These are phyloP conservation scores for Neurospora sp. DNA, from an alignment of 495 filamentous ascomycete genomes.

Conservation along the genomic window DNA sequence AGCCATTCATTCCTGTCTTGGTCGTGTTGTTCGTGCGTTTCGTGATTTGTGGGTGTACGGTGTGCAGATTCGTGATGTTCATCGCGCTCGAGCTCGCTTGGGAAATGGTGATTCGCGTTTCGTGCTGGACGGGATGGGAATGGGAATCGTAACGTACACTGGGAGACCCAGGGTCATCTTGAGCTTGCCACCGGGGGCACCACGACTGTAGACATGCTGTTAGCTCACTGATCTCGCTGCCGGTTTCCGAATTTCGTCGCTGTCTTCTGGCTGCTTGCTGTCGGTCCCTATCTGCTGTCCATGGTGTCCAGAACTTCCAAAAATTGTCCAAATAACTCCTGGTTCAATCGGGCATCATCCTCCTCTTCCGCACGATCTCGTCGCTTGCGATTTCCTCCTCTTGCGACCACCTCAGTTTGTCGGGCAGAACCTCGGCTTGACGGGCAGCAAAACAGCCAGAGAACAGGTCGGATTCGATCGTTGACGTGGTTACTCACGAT, in stretches of 20 bases:
- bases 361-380: neutral
- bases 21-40: neutral
- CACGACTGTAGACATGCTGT: slow-evolving; percentile 48
- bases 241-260: neutral
- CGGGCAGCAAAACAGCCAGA: neutral
- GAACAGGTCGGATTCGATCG: neutral
- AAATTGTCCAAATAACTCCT: neutral
- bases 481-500: slow-evolving; percentile 29
- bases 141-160: slow-evolving; percentile 60
- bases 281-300: neutral
- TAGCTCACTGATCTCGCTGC: slow-evolving; percentile 7
- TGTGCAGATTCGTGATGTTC: neutral
- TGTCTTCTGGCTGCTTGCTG: neutral
- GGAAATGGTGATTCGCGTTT: slow-evolving; percentile 5
- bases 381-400: slow-evolving; percentile 3
- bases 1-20: slow-evolving; percentile 8
- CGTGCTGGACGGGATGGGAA: neutral
- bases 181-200: slow-evolving; percentile 97
- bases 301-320: neutral
- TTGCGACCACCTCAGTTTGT: neutral
- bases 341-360: neutral
- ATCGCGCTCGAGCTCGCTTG: neutral
- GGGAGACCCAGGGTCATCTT: slow-evolving; percentile 99
- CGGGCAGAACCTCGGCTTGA: neutral
- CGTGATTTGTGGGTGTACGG: neutral